Evolutionary conservation across 169 alveolate species (phyloP), one percentile per base, ranked within the genome.

Genomic region (Eimeria praecox): DNA sequence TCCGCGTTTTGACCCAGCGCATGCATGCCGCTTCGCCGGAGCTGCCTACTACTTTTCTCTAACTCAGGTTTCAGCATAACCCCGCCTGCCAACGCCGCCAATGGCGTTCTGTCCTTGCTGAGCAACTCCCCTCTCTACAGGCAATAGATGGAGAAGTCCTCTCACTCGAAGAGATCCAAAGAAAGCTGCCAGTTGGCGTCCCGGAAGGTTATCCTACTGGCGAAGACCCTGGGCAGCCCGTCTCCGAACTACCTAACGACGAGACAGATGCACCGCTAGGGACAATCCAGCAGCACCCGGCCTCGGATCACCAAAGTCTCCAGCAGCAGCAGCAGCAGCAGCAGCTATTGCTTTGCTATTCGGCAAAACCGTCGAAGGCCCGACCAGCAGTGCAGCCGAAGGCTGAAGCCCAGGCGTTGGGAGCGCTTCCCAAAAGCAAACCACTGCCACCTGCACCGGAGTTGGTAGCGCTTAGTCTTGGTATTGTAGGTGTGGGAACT

Each of bases 1-100:
- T 16, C 10, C 8, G 27, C 35, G 80, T 16, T 69, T 12, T 69
- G 78, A 22, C 22, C 35, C 0, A 30, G 35, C 20, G 52, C 49
- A 18, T 73, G 12, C 83, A 33, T 69, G 80, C 46, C 14, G 80
- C 62, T 20, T 52, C 62, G 24, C 62, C 62, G 9, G 62, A n/a
- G 62, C 6, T 12, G 24, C 62, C 6, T 52, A 0, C n/a, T n/a
- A 20, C 40, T 33, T 4, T 33, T 38, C 12, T 73, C 20, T 38
- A 8, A 33, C 33, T 80, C 93, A 87, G 93, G 22, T 87, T 87
- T 40, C 93, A 87, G 82, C 93, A 87, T 62, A 87, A 87, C 49
- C 93, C 93, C 2, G 93, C 93, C 30, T 87, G 93, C 4, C 93
- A 87, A 46, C 93, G 93, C 12, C 93, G 82, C 27, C 93, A 87